These are phyloP conservation scores for Dentipellis fragilis DNA, from an alignment of 768 basidiomycete genomes.

Conservation along the genomic window DNA sequence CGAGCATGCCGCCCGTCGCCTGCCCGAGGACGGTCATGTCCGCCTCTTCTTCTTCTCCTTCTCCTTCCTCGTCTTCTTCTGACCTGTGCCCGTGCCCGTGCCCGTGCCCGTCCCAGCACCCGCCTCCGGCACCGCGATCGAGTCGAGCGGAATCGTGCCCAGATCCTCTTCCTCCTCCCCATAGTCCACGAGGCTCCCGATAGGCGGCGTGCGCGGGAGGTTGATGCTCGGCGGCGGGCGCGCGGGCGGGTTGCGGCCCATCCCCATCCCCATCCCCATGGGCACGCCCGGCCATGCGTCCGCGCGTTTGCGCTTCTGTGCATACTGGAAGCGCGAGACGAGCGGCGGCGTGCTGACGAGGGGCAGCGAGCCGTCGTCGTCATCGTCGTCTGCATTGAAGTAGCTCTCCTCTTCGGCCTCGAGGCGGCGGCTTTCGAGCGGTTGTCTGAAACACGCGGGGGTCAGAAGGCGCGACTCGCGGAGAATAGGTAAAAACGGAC, in stretches of 20 bases:
- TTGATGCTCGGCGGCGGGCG: conserved; percentile 13
- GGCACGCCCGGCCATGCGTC: conserved; percentile 31
- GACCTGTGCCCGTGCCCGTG: neutral
- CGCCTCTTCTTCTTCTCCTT: too few species aligned
- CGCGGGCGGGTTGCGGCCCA: too few species aligned
- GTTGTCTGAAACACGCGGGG: conserved; percentile 1
- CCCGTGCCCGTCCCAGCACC: neutral
- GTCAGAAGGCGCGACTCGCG: neutral
- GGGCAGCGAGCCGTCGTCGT: conserved; percentile 34
- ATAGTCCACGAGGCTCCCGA: conserved; percentile 67
- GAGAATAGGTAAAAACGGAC: conserved; percentile 24
- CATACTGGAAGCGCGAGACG: conserved; percentile 13
- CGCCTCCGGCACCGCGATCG: conserved; percentile 11
- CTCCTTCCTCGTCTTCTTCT: too few species aligned
- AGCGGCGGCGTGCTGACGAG: conserved; percentile 19
- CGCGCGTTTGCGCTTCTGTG: conserved; percentile 20
- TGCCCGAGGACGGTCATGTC: too few species aligned
- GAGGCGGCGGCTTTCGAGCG: conserved; percentile 30
- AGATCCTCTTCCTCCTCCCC: conserved; percentile 65
- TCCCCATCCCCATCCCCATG: too few species aligned
- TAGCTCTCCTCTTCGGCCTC: conserved; percentile 87
- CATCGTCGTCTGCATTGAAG: conserved; percentile 85
- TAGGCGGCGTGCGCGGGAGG: conserved; percentile 38
- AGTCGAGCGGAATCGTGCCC: conserved; percentile 34
- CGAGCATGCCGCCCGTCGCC: neutral